phyloP scores from a whole-genome alignment of 192 early-diverging fungal genomes.

The Coemansia brasiliensis region DNA sequence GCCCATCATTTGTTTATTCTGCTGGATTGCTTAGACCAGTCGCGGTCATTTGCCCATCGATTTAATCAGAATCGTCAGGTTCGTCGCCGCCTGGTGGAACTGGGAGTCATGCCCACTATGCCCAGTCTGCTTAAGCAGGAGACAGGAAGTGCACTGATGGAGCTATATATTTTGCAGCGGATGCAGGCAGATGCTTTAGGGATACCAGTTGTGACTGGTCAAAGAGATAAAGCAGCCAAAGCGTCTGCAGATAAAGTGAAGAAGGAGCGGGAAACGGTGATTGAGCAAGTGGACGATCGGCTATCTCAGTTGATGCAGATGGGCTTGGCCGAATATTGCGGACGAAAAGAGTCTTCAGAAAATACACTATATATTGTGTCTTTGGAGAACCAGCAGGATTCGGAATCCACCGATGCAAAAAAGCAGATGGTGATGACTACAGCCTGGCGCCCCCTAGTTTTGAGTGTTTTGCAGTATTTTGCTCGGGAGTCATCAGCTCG shows the following conservation, averaged over 20 bases:
- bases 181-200: slow-evolving; percentile 60
- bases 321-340: slow-evolving; percentile 33
- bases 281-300: slow-evolving; percentile 64
- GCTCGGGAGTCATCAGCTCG: slow-evolving; percentile 3
- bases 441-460: slow-evolving; percentile 30
- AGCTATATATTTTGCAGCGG: slow-evolving; percentile 72
- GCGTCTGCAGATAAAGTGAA: neutral
- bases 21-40: slow-evolving; percentile 76
- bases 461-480: slow-evolving; percentile 14
- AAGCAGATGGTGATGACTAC: slow-evolving; percentile 13
- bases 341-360: neutral
- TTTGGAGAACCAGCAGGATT: neutral
- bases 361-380: slow-evolving; percentile 2
- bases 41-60: slow-evolving; percentile 74
- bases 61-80: slow-evolving; percentile 81
- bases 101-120: slow-evolving; percentile 86
- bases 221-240: neutral
- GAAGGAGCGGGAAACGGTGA: slow-evolving; percentile 53
- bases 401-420: slow-evolving; percentile 19
- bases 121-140: slow-evolving; percentile 93
- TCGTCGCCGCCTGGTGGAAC: slow-evolving; percentile 74
- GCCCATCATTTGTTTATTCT: slow-evolving; percentile 70
- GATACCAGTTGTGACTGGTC: neutral
- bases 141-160: slow-evolving; percentile 67
- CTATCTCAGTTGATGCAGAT: slow-evolving; percentile 56